Evolutionary conservation across 2,329 filamentous ascomycete species (phyloP), one percentile per base, ranked within the genome.

Genomic region (Grosmannia huntii): DNA sequence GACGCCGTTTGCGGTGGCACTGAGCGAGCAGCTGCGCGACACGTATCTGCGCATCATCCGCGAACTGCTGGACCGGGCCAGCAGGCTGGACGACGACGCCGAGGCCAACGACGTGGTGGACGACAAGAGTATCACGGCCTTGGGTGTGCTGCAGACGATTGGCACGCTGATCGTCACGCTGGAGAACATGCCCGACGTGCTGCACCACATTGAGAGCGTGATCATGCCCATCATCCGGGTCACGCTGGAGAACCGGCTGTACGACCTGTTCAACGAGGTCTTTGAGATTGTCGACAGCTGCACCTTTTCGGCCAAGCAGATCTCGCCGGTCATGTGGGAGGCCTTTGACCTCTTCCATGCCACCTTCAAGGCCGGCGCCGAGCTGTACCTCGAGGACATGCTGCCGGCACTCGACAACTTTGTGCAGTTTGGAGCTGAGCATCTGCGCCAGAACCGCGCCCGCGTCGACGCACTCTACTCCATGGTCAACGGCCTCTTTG

Each of bases 281-380:
- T 99, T 99, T 65, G 94, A 99, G 73, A 99, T 99, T 66, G 95
- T 99, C 65, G 94, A 99, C 71, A 96, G 90, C 78, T 99, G 94
- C 78, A 99, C 94, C 9, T 99, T 97, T 70, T 90, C 94, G 12
- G 92, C 94, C 62, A 99, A 97, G 78, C 82, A 83, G 60, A 97
- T 99, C 65, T 96, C 94, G 1, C 84, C 87, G 11, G 95, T 89
- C 49, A 99, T 99, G 94, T 99, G 94, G 94, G 86, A 92, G 72
- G 92, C 94, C 2, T 99, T 99, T 70, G 91, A 96, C 74, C 81
- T 97, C 51, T 95, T 99, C 62, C 92, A 97, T 73, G 84, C 89
- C 64, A 96, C 92, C 1, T 99, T 99, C 78, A 97, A 97, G 75
- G 88, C 90, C 60, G 94, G 94, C 48, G 94, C 92, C 41, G 92